Conservation (phyloP, 2,329 filamentous ascomycete species). For the Penicillium hordei region DNA sequence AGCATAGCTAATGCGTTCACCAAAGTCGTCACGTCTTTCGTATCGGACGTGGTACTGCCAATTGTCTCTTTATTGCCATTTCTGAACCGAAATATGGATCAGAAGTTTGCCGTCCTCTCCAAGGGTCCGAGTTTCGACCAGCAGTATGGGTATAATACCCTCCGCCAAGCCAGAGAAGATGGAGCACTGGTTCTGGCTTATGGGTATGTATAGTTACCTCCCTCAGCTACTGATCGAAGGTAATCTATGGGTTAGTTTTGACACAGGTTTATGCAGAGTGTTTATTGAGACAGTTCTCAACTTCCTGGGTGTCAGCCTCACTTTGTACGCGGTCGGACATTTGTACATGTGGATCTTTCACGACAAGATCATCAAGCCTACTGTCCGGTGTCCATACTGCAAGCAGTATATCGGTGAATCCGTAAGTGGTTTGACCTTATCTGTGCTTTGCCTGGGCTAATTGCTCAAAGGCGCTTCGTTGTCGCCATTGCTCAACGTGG, state of each 20-base stretch:
- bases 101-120: slow-evolving; percentile 69
- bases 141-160: slow-evolving; percentile 65
- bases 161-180: slow-evolving; percentile 66
- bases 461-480: slow-evolving; percentile 46
- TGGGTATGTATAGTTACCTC: slow-evolving; percentile 49
- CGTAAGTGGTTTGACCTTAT: slow-evolving; percentile 41
- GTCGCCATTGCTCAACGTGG: slow-evolving; percentile 60
- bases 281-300: slow-evolving; percentile 55
- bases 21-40: slow-evolving; percentile 68
- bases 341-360: slow-evolving; percentile 61
- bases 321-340: slow-evolving; percentile 64
- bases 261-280: slow-evolving; percentile 6
- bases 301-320: slow-evolving; percentile 65
- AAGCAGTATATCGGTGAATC: slow-evolving; percentile 57
- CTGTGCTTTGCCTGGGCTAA: background rate
- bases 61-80: slow-evolving; percentile 68
- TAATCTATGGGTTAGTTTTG: background rate
- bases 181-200: slow-evolving; percentile 72
- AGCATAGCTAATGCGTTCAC: slow-evolving; percentile 70
- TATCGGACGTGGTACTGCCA: slow-evolving; percentile 68
- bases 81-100: slow-evolving; percentile 68
- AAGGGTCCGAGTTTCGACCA: slow-evolving; percentile 55
- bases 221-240: background rate
- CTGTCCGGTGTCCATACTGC: slow-evolving; percentile 62
- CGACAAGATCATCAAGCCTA: slow-evolving; percentile 70